These are phyloP conservation scores for Pythium phragmiticola DNA, from an alignment of 352 stramenopile genomes.

Conservation along the genomic window DNA sequence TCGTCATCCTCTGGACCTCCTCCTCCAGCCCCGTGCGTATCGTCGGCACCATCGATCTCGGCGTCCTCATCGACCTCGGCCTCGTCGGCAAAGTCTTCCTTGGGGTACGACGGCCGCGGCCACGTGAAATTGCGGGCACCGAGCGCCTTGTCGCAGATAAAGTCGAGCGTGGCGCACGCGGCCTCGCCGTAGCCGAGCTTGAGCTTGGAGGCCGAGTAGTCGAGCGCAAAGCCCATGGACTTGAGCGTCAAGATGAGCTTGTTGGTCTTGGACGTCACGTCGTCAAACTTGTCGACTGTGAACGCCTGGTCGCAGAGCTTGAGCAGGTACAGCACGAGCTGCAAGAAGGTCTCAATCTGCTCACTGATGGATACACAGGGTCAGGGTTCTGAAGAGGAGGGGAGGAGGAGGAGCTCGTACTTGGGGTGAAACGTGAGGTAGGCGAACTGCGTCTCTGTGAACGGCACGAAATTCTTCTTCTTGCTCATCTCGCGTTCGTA, in stretches of 20 bases:
- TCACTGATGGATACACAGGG: constrained; percentile 25
- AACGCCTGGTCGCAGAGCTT: constrained; percentile 80
- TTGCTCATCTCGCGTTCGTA: constrained; percentile 76
- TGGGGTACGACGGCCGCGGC: constrained; percentile 67
- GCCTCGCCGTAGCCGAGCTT: constrained; percentile 79
- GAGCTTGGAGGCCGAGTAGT: constrained; percentile 78
- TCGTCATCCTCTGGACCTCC: constrained; percentile 34
- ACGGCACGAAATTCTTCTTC: constrained; percentile 72
- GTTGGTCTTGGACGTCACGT: constrained; percentile 85
- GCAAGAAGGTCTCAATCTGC: constrained; percentile 81
- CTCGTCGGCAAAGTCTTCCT: constrained; percentile 79
- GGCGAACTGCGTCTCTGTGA: constrained; percentile 77
- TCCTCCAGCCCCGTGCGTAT: constrained; percentile 15
- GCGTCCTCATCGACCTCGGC: constrained; percentile 68
- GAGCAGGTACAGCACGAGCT: constrained; percentile 71
- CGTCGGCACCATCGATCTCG: constrained; percentile 36
- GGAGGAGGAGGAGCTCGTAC: constrained; percentile 15
- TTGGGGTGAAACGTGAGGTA: constrained; percentile 53
- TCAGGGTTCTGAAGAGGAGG: background rate
- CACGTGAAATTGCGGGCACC: constrained; percentile 61
- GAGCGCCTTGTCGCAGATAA: constrained; percentile 82
- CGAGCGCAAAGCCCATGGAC: constrained; percentile 75
- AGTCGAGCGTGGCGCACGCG: constrained; percentile 69
- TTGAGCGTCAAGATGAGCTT: constrained; percentile 86
- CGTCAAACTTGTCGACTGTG: constrained; percentile 86